Conservation (phyloP, 2,329 filamentous ascomycete genomes). For the Chrysoporthe deuterocubensis region DNA sequence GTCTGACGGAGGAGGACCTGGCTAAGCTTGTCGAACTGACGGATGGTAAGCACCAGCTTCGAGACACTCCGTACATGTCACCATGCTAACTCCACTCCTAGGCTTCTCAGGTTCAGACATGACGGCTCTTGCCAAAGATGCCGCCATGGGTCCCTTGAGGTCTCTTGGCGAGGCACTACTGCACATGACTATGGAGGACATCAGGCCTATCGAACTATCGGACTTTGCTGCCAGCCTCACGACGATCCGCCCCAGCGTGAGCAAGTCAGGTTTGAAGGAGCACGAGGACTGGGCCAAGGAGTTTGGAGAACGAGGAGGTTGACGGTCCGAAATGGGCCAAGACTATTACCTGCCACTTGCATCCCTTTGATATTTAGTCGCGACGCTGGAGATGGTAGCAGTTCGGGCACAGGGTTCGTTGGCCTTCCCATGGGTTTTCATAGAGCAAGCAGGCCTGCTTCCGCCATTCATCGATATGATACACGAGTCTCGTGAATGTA, state of each 20-base stretch:
- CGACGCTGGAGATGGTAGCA: background rate
- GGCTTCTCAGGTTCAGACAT: slow-evolving; percentile 98
- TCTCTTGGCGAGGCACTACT: slow-evolving; percentile 88
- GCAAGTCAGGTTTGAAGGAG: slow-evolving; percentile 78
- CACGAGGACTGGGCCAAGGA: slow-evolving; percentile 95
- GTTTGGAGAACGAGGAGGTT: slow-evolving; percentile 91
- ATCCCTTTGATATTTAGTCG: slow-evolving; percentile 1
- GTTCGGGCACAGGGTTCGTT: background rate
- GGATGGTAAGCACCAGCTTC: slow-evolving; percentile 66
- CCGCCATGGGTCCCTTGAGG: slow-evolving; percentile 93
- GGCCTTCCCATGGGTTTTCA: background rate
- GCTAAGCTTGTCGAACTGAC: slow-evolving; percentile 76
- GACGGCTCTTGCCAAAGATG: slow-evolving; percentile 94
- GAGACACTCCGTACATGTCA: background rate
- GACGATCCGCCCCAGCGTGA: slow-evolving; percentile 89
- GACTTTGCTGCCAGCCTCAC: slow-evolving; percentile 85
- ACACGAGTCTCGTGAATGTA: slow-evolving; percentile 9
- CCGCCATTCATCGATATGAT: slow-evolving; percentile 1
- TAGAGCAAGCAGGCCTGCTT: background rate
- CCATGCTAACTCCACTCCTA: slow-evolving; percentile 42
- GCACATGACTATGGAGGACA: slow-evolving; percentile 92
- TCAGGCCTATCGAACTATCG: slow-evolving; percentile 78
- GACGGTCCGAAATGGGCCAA: slow-evolving; percentile 29
- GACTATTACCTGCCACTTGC: slow-evolving; percentile 5
- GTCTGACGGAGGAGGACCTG: slow-evolving; percentile 73